phyloP scores from a whole-genome alignment of 2,329 filamentous ascomycete species.

The Tolypocladium amazonense region DNA sequence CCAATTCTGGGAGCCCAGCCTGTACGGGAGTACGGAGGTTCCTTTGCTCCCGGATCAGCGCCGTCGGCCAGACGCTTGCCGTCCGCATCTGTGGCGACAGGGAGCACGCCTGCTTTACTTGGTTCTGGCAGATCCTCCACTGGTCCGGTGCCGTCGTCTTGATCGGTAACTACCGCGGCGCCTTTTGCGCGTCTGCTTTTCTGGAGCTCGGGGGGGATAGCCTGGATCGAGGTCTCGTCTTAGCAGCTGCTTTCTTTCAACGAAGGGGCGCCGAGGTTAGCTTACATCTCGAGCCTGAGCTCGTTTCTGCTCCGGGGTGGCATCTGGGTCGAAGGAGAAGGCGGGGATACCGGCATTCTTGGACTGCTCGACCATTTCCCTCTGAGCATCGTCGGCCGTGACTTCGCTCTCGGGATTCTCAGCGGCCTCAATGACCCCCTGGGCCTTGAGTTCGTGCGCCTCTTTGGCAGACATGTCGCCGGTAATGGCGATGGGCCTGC shows the following conservation, averaged over 20 bases:
- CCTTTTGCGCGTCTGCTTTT: slow-evolving; percentile 38
- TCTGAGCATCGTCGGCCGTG: slow-evolving; percentile 60
- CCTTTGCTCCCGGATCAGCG: slow-evolving; percentile 41
- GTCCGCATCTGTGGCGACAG: slow-evolving; percentile 37
- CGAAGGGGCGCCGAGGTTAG: slow-evolving; percentile 9
- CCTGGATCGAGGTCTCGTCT: slow-evolving; percentile 12
- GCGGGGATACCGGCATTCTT: slow-evolving; percentile 68
- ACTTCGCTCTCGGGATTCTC: slow-evolving; percentile 58
- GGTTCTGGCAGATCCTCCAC: slow-evolving; percentile 71
- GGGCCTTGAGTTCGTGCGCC: slow-evolving; percentile 61
- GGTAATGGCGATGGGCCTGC: slow-evolving; percentile 3
- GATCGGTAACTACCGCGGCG: slow-evolving; percentile 67
- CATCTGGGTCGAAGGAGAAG: slow-evolving; percentile 81
- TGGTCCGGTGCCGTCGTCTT: slow-evolving; percentile 57
- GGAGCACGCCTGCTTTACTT: slow-evolving; percentile 57
- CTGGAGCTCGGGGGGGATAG: slow-evolving; percentile 26
- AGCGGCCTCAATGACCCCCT: slow-evolving; percentile 70
- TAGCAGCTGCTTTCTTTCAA: slow-evolving; percentile 1
- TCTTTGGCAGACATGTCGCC: slow-evolving; percentile 23
- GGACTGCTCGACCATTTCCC: slow-evolving; percentile 65
- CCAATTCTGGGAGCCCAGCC: slow-evolving; percentile 89
- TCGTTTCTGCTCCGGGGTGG: slow-evolving; percentile 72
- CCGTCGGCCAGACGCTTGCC: slow-evolving; percentile 38
- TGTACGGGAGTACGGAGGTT: slow-evolving; percentile 37
- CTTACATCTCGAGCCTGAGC: slow-evolving; percentile 68